Base-by-base conservation (phyloP, 1,139 yeast species). In the Hanseniaspora sp. region DNA sequence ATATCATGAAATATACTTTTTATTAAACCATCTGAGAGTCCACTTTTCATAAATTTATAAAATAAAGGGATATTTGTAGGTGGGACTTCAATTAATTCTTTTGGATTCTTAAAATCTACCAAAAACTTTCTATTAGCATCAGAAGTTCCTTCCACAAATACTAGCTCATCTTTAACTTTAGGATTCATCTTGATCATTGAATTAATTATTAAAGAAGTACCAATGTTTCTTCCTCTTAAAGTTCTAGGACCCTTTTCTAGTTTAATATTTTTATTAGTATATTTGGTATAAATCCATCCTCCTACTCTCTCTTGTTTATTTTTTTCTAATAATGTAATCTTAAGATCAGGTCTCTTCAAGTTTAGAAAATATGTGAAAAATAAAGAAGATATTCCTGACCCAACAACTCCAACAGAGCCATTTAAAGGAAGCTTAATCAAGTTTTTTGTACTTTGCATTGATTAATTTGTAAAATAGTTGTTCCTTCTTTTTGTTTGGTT, bases 341-440 rank as follows among this genome's bases (percentile, higher is more conserved):
- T 68, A 23, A 86, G 61, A 64, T 87, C 95, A 0, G 92, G 92
- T 52, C 96, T 73, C 13, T 86, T 65, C 57, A 76, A 77, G 41
- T 76, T 72, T 23, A 90, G 71, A 61, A 85, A 85, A 67, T 85
- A 88, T 0, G 94, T 83, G 61, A 79, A 81, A 1, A 92, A 72
- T 4, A 92, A 72, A 0, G 97, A 97, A 1, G 95, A 83, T 2
- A 90, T 76, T 0, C 98, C 98, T 0, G 86, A 85, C 0, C 98
- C 98, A 2, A 87, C 65, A 0, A 90, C 82, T 0, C 81, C 87
- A 2, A 83, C 79, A 34, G 62, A 67, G 4, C 78, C 76, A 55
- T 71, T 69, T 18, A 54, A 46, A 3, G 67, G 65, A 33, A 65
- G 52, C 41, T 9, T 39, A 9, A 23, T 3, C 17, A 18, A 8